Percentiles rank a stretch among this genome's conserved stretches.
Conservation (phyloP, 306 rosid species). For the Quercus alba region DNA sequence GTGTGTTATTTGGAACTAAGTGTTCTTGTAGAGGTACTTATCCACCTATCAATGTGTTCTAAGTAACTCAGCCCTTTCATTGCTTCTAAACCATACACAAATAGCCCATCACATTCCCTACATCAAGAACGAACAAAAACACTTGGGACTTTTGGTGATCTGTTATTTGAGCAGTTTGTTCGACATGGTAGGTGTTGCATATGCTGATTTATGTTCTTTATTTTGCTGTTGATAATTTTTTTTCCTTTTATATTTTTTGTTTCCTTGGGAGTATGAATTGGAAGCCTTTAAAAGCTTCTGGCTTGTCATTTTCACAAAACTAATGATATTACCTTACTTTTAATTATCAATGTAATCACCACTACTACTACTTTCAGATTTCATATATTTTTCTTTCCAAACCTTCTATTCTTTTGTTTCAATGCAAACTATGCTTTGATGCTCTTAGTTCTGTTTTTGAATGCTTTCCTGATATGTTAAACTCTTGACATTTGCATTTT, state of each 20-base stretch:
- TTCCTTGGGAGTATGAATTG: not conserved
- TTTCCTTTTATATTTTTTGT: not conserved
- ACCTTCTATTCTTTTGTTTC: not conserved
- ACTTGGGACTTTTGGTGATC: conserved; percentile 64
- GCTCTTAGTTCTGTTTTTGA: no score
- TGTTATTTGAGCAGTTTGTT: conserved; percentile 69
- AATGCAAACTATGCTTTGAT: no score
- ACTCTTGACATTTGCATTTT: not conserved
- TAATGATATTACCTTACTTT: not conserved
- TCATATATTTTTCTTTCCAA: not conserved
- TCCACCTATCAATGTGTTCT: no score
- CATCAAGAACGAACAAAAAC: conserved; percentile 58
- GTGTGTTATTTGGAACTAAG: no score
- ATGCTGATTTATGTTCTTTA: conserved; percentile 14
- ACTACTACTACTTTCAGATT: not conserved
- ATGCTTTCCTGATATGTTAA: no score
- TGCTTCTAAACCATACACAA: no score
- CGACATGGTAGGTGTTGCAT: conserved; percentile 68
- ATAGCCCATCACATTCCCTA: no score
- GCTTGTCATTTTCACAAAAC: not conserved
- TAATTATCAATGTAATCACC: not conserved
- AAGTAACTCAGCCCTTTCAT: no score
- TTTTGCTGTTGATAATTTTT: not conserved
- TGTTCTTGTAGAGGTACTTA: no score
- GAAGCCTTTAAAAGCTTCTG: not conserved